Evolutionary conservation across 257 asterid species (phyloP).

Genomic region (Salvia splendens): DNA sequence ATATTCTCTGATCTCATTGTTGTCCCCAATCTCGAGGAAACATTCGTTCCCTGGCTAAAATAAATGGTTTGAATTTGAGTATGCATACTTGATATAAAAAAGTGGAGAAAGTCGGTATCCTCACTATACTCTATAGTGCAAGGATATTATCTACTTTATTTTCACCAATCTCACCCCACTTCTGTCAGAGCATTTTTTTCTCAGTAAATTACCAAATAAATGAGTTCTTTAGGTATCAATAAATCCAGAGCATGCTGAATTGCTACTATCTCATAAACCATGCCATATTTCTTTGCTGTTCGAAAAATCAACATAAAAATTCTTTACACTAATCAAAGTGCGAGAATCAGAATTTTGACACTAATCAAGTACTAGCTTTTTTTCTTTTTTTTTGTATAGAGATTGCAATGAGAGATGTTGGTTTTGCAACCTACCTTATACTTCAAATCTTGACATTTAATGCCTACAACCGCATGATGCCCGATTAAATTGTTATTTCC

Average conservation of each 20-base stretch:
- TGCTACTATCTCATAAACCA: background rate
- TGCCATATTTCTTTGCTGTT: conserved; percentile 2
- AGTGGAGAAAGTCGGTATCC: background rate
- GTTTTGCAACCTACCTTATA: conserved; percentile 57
- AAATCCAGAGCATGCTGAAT: background rate
- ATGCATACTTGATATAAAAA: background rate
- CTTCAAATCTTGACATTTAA: conserved; percentile 90
- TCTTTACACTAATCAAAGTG: background rate
- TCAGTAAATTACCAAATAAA: background rate
- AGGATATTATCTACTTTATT: background rate
- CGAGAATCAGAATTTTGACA: conserved; percentile 17
- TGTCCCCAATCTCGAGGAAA: conserved; percentile 90
- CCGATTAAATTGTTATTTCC: conserved; percentile 85
- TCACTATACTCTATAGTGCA: background rate
- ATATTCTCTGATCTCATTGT: conserved; percentile 84
- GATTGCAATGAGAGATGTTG: conserved; percentile 3
- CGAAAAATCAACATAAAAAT: background rate
- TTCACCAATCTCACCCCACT: background rate
- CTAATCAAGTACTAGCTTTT: conserved; percentile 3
- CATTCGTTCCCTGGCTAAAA: conserved; percentile 81
- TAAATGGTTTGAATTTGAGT: conserved; percentile 13
- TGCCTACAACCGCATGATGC: conserved; percentile 85
- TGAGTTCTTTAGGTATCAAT: background rate
- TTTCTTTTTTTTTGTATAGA: background rate
- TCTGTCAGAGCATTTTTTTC: background rate